Percentiles rank a stretch among this genome's conserved stretches.
phyloP scores from a whole-genome alignment of 2,329 filamentous ascomycete species.

The Pseudocercospora musae region DNA sequence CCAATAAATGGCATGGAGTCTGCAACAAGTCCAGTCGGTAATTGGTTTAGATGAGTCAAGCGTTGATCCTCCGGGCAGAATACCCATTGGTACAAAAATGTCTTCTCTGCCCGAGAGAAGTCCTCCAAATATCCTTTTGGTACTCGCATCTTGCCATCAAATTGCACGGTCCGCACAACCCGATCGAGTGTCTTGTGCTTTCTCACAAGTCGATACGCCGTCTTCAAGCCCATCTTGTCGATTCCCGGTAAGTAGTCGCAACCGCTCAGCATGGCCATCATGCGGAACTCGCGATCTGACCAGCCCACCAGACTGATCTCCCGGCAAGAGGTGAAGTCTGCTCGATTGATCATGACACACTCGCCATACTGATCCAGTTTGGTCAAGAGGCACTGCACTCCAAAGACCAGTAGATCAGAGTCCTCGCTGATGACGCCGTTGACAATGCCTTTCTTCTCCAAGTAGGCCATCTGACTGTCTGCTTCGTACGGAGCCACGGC shows the following conservation, averaged over 20 bases:
- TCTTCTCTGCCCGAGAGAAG: slow-evolving; percentile 84
- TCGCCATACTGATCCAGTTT: slow-evolving; percentile 94
- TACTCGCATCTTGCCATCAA: slow-evolving; percentile 80
- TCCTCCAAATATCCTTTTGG: slow-evolving; percentile 75
- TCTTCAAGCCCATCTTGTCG: slow-evolving; percentile 84
- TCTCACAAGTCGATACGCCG: slow-evolving; percentile 82
- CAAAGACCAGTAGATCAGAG: slow-evolving; percentile 93
- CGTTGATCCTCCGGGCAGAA: slow-evolving; percentile 72
- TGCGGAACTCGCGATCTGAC: slow-evolving; percentile 85
- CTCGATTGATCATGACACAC: slow-evolving; percentile 85
- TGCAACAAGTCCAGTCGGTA: slow-evolving; percentile 60
- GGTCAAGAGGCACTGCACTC: slow-evolving; percentile 82
- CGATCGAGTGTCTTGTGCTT: slow-evolving; percentile 86
- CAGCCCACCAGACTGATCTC: slow-evolving; percentile 88
- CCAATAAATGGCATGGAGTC: slow-evolving; percentile 81
- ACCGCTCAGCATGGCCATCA: slow-evolving; percentile 94
- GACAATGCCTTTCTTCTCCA: slow-evolving; percentile 81
- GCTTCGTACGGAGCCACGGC: slow-evolving; percentile 96
- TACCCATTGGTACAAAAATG: slow-evolving; percentile 91
- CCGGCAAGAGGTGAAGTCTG: slow-evolving; percentile 81
- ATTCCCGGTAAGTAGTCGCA: slow-evolving; percentile 93
- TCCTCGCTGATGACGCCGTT: slow-evolving; percentile 91
- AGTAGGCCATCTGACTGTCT: slow-evolving; percentile 91
- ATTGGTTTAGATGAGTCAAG: slow-evolving; percentile 71
- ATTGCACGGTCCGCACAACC: slow-evolving; percentile 76